A percentile compares a stretch with the other conserved stretches of the same genome.
phyloP scores from a whole-genome alignment of 2,329 filamentous ascomycete species.

The Sclerotinia spermophila region DNA sequence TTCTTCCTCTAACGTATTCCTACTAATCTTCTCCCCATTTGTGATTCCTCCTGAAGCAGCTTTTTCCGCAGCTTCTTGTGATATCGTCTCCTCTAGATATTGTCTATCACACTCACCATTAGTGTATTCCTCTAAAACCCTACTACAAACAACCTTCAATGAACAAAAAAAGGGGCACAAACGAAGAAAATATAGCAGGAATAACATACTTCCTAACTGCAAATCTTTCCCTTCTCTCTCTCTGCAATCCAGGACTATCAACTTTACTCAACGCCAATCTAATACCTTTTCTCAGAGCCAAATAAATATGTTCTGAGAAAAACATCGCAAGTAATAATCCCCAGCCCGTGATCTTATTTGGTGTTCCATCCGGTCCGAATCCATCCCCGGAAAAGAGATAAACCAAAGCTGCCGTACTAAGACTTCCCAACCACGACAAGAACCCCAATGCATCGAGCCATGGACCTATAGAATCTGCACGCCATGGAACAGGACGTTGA shows the following conservation, averaged over 20 bases:
- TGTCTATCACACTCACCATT: slow-evolving; percentile 24
- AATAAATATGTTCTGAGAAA: slow-evolving; percentile 83
- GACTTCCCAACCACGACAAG: slow-evolving; percentile 87
- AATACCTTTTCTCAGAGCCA: slow-evolving; percentile 71
- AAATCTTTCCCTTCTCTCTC: slow-evolving; percentile 78
- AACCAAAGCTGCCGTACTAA: slow-evolving; percentile 83
- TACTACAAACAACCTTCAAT: too few relatives aligned
- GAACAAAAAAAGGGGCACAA: not conserved
- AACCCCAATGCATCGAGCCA: slow-evolving; percentile 85
- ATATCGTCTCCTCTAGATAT: slow-evolving; percentile 66
- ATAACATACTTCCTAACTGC: slow-evolving; percentile 69
- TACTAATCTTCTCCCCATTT: slow-evolving; percentile 60
- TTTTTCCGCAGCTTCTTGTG: slow-evolving; percentile 50
- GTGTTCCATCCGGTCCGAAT: slow-evolving; percentile 61
- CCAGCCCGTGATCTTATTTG: slow-evolving; percentile 72
- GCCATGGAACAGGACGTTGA: slow-evolving; percentile 83
- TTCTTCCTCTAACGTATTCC: slow-evolving; percentile 61
- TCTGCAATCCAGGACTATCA: slow-evolving; percentile 81
- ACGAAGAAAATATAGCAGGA: not conserved
- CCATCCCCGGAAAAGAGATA: slow-evolving; percentile 78
- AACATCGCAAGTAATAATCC: slow-evolving; percentile 78
- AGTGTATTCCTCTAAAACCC: not conserved
- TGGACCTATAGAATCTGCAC: slow-evolving; percentile 89
- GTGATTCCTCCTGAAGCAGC: slow-evolving; percentile 47
- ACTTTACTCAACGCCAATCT: slow-evolving; percentile 71